Evolutionary conservation across 148 eudicot species (phyloP).

Genomic region (Limonium bicolor): DNA sequence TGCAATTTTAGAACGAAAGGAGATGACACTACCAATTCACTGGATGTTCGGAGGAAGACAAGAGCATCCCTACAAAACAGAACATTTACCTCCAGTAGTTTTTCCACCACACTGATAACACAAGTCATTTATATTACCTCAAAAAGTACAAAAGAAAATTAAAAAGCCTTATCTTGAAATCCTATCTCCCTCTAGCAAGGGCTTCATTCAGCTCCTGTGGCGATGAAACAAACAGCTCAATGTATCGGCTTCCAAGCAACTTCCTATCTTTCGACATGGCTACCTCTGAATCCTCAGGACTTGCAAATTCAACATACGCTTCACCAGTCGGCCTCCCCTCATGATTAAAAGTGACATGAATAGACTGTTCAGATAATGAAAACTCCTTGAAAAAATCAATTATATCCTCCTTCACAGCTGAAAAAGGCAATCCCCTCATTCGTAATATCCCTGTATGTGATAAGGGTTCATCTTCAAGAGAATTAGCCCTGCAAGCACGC

Average conservation of each 20-base stretch:
- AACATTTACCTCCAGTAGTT: no score
- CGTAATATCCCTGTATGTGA: constrained; percentile 48
- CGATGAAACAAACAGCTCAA: constrained; percentile 74
- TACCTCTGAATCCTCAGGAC: constrained; percentile 61
- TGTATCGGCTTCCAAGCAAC: constrained; percentile 91
- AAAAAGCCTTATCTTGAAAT: no score
- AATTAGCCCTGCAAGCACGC: constrained; percentile 18
- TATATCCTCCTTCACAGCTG: constrained; percentile 86
- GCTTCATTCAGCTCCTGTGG: constrained; percentile 62
- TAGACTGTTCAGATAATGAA: constrained; percentile 48
- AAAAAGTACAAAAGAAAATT: no score
- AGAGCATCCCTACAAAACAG: no score
- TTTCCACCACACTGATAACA: no score
- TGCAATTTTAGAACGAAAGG: no score
- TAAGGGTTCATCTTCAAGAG: constrained; percentile 34
- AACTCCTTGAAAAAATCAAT: constrained; percentile 68
- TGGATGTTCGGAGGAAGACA: no score
- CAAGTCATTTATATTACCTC: no score
- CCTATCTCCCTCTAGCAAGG: constrained; percentile 43
- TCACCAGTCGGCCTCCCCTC: constrained; percentile 88
- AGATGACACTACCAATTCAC: no score
- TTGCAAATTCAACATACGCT: constrained; percentile 76
- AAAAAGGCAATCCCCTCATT: constrained; percentile 92
- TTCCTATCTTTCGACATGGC: constrained; percentile 90
- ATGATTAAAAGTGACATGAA: constrained; percentile 39